Percentiles rank a stretch among this genome's conserved stretches.
These are phyloP conservation scores for Fusarium siculi DNA, from an alignment of 2,329 filamentous ascomycete genomes.

Conservation along the genomic window DNA sequence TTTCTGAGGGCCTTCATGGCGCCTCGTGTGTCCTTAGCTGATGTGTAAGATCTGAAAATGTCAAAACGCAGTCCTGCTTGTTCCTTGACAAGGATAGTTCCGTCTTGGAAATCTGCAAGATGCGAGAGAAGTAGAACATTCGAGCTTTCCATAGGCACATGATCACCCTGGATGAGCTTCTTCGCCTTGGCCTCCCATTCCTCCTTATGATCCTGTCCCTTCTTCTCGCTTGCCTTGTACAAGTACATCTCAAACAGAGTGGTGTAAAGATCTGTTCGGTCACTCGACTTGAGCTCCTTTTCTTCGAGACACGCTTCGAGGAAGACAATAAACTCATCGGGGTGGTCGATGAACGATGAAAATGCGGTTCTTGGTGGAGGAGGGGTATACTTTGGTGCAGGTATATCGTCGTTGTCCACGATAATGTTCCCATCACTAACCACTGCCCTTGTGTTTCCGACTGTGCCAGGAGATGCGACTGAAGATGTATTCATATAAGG, in stretches of 20 bases:
- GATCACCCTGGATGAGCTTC: slow-evolving; percentile 82
- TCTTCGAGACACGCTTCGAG: slow-evolving; percentile 87
- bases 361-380: slow-evolving; percentile 91
- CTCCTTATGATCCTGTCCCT: slow-evolving; percentile 72
- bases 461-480: slow-evolving; percentile 63
- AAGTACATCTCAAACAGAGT: slow-evolving; percentile 99
- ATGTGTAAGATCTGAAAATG: slow-evolving; percentile 96
- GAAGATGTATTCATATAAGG: slow-evolving; percentile 81
- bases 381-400: slow-evolving; percentile 72
- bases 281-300: slow-evolving; percentile 74
- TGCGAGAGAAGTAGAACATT: slow-evolving; percentile 94
- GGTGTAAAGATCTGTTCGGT: slow-evolving; percentile 89
- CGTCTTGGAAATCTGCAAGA: slow-evolving; percentile 87
- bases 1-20: slow-evolving; percentile 90
- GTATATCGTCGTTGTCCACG: slow-evolving; percentile 59
- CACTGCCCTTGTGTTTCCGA: slow-evolving; percentile 61
- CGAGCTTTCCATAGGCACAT: slow-evolving; percentile 90
- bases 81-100: slow-evolving; percentile 91
- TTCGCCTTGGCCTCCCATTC: slow-evolving; percentile 94
- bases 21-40: slow-evolving; percentile 88
- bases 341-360: slow-evolving; percentile 94
- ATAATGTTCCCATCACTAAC: slow-evolving; percentile 63
- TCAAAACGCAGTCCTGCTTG: slow-evolving; percentile 92
- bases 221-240: slow-evolving; percentile 83
- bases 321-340: slow-evolving; percentile 91